These are phyloP conservation scores for Leccinum broughii DNA, from an alignment of 768 basidiomycete species.

Conservation along the genomic window DNA sequence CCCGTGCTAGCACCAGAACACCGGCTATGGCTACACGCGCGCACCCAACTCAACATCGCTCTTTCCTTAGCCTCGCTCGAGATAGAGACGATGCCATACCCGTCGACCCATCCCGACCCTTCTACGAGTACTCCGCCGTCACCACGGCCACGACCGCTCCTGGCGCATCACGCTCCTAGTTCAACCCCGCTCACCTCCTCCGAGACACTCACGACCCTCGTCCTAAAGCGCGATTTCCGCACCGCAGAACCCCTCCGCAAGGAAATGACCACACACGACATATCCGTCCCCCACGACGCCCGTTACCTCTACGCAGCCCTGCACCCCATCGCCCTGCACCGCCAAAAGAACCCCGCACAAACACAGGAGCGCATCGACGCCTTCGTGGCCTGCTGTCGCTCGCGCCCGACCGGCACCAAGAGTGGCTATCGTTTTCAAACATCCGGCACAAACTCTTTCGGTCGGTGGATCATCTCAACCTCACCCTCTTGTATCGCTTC, in stretches of 20 bases:
- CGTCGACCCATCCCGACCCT: slow-evolving; percentile 29
- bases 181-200: slow-evolving; percentile 28
- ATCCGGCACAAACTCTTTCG: slow-evolving; percentile 38
- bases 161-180: slow-evolving; percentile 2
- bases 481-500: slow-evolving; percentile 31
- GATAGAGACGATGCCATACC: slow-evolving; percentile 37
- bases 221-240: slow-evolving; percentile 21
- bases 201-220: slow-evolving; percentile 24
- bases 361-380: slow-evolving; percentile 5
- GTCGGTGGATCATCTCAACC: slow-evolving; percentile 29
- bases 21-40: slow-evolving; percentile 20
- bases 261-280: slow-evolving; percentile 40
- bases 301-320: too few relatives aligned
- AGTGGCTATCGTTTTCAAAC: slow-evolving; percentile 17
- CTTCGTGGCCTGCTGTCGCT: slow-evolving; percentile 45
- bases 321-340: slow-evolving; percentile 30
- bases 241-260: too few relatives aligned
- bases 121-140: slow-evolving; percentile 34
- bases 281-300: slow-evolving; percentile 32
- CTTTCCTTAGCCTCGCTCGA: slow-evolving; percentile 30
- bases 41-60: not conserved
- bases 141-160: slow-evolving; percentile 8
- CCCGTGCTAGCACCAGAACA: slow-evolving; percentile 9
- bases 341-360: slow-evolving; percentile 8
- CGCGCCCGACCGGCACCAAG: slow-evolving; percentile 35